A percentile compares a stretch with the other conserved stretches of the same genome.
These are phyloP conservation scores for Talaromyces sp. DNA, from an alignment of 2,329 filamentous ascomycete genomes.

Conservation along the genomic window DNA sequence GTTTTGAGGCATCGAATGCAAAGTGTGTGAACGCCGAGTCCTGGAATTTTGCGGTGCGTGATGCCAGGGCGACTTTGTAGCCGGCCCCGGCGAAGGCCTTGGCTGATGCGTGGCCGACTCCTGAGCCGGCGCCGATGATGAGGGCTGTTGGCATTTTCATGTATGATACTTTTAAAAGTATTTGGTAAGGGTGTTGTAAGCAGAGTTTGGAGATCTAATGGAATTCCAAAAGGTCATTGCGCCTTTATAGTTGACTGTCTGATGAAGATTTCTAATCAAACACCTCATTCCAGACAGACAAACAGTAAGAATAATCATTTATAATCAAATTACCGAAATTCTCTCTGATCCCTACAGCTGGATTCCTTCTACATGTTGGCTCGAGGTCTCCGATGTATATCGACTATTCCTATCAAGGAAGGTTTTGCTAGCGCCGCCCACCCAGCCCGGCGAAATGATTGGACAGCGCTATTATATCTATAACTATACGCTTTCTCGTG, in stretches of 20 bases:
- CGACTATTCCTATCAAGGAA: not conserved
- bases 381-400: not conserved
- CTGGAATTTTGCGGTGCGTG: not conserved
- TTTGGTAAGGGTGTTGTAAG: not conserved
- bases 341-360: not conserved
- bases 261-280: not conserved
- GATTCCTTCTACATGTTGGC: not conserved
- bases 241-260: not conserved
- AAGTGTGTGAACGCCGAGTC: not conserved
- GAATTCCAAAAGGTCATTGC: not conserved
- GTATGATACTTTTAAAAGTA: not conserved
- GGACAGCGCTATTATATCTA: not conserved
- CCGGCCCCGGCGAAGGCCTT: not conserved
- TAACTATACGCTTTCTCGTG: not conserved
- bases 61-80: not conserved
- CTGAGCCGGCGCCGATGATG: not conserved
- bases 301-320: not conserved
- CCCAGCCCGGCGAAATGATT: not conserved
- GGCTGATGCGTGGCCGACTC: not conserved
- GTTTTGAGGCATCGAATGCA: not conserved
- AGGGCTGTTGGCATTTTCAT: not conserved
- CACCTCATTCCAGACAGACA: not conserved
- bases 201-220: not conserved
- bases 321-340: not conserved
- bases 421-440: constrained; percentile 1